These are phyloP conservation scores for Aspergillus hiratsukae DNA, from an alignment of 2,329 filamentous ascomycete genomes.

Conservation along the genomic window DNA sequence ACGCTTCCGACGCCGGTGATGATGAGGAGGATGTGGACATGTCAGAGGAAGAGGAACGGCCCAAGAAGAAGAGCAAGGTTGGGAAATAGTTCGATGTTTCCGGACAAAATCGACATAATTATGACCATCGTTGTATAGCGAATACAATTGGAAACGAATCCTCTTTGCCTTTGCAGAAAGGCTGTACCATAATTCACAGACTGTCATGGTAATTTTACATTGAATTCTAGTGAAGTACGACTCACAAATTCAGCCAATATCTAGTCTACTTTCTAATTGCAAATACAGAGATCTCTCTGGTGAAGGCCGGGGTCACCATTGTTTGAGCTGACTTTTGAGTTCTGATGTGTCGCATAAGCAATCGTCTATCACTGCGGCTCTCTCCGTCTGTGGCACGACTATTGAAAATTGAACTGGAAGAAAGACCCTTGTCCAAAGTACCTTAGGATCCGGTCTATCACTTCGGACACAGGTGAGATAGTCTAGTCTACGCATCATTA, in stretches of 20 bases:
- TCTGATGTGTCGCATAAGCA: background rate
- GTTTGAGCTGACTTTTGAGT: background rate
- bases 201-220: background rate
- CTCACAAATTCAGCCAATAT: background rate
- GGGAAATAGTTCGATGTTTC: constrained; percentile 25
- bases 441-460: background rate
- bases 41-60: constrained; percentile 49
- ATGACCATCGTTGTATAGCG: constrained; percentile 12
- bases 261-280: background rate
- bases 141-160: background rate
- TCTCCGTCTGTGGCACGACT: background rate
- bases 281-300: background rate
- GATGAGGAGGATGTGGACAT: constrained; percentile 34
- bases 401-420: background rate
- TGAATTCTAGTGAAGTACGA: background rate
- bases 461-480: background rate
- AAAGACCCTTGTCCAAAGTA: background rate
- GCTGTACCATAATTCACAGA: background rate
- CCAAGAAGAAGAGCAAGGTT: constrained; percentile 61
- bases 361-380: background rate
- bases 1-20: constrained; percentile 37
- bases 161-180: background rate
- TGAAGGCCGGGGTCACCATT: background rate
- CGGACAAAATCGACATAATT: background rate
- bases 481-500: background rate